These are phyloP conservation scores for Hypoxylon sp. DNA, from an alignment of 2,329 filamentous ascomycete genomes.

Conservation along the genomic window DNA sequence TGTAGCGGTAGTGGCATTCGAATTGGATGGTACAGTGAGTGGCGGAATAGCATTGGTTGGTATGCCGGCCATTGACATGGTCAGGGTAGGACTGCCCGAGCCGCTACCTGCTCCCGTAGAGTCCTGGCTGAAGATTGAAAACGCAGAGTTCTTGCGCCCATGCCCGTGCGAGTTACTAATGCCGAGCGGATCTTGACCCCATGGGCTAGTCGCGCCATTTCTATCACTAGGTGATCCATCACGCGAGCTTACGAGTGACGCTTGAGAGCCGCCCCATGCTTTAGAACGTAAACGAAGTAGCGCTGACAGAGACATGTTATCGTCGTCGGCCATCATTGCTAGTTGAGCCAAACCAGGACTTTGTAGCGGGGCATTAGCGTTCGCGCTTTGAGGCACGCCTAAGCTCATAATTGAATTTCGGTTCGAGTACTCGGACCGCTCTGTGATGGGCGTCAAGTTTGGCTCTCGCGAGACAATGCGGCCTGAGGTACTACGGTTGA, in stretches of 20 bases:
- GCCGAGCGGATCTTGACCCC: constrained; percentile 52
- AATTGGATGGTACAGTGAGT: constrained; percentile 43
- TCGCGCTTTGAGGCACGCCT: constrained; percentile 67
- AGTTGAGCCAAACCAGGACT: constrained; percentile 85
- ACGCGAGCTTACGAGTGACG: constrained; percentile 75
- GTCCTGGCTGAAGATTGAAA: constrained; percentile 65
- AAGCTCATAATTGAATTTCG: constrained; percentile 90
- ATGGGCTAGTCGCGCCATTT: constrained; percentile 64
- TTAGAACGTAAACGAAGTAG: constrained; percentile 80
- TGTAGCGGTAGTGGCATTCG: constrained; percentile 48
- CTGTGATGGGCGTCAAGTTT: constrained; percentile 95
- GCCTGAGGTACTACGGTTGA: constrained; percentile 80
- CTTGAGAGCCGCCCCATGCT: constrained; percentile 86
- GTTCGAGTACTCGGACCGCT: constrained; percentile 95
- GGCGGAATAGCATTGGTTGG: constrained; percentile 44
- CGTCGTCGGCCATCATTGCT: constrained; percentile 75
- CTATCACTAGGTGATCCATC: constrained; percentile 56
- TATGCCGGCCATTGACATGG: constrained; percentile 57
- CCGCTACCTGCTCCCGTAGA: constrained; percentile 63
- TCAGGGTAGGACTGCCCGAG: constrained; percentile 67
- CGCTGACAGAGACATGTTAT: constrained; percentile 80
- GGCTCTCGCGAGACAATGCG: constrained; percentile 84
- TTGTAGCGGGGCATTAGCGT: constrained; percentile 66
- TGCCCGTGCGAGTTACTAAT: constrained; percentile 57
- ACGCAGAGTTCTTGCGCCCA: constrained; percentile 65